Evolutionary conservation across 805 yeast genomes (phyloP).

Genomic region (Saturnispora quitensis): DNA sequence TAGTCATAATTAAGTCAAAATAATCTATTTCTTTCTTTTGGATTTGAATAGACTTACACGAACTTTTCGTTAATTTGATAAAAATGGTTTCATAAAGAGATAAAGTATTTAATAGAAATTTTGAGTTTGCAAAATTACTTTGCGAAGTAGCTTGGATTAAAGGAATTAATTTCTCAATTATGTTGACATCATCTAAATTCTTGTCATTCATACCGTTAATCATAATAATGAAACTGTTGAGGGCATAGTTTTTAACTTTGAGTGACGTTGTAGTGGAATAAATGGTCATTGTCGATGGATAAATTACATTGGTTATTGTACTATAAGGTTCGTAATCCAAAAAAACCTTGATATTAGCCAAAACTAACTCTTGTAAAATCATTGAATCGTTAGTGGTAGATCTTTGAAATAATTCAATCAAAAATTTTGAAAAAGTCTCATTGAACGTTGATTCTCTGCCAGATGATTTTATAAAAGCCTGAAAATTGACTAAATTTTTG

Average conservation of each 20-base stretch:
- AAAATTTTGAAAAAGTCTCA: slow-evolving; percentile 23
- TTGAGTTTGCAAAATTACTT: slow-evolving; percentile 20
- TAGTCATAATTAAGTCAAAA: slow-evolving; percentile 23
- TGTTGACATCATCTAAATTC: slow-evolving; percentile 59
- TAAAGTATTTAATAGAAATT: slow-evolving; percentile 24
- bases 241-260: slow-evolving; percentile 63
- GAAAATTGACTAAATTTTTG: slow-evolving; percentile 21
- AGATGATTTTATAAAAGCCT: slow-evolving; percentile 23
- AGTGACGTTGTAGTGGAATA: slow-evolving; percentile 81
- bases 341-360: slow-evolving; percentile 21
- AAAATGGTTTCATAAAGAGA: slow-evolving; percentile 25
- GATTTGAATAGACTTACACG: slow-evolving; percentile 17
- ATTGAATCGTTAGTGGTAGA: slow-evolving; percentile 14
- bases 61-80: slow-evolving; percentile 17
- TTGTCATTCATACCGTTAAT: slow-evolving; percentile 35
- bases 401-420: slow-evolving; percentile 27
- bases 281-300: slow-evolving; percentile 61
- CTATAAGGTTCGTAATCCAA: slow-evolving; percentile 34
- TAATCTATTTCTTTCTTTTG: slow-evolving; percentile 20
- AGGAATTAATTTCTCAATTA: slow-evolving; percentile 76
- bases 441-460: slow-evolving; percentile 12
- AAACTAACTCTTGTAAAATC: slow-evolving; percentile 27
- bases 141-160: slow-evolving; percentile 38
- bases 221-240: slow-evolving; percentile 49
- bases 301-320: slow-evolving; percentile 61